phyloP scores from a whole-genome alignment of 306 rosid genomes.

The Quillaja saponaria region DNA sequence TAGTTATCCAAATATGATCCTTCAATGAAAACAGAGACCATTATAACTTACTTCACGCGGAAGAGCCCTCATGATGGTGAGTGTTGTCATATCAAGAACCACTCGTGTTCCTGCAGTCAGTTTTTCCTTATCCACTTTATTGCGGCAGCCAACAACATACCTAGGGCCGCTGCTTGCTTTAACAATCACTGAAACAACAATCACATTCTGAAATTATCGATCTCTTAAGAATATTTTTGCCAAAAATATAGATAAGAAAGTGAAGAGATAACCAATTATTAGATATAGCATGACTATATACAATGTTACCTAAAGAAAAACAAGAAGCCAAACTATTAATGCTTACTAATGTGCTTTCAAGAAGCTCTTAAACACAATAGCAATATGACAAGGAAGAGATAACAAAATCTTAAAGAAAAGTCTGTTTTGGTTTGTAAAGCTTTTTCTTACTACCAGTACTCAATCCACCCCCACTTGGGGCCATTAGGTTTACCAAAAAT shows the following conservation, averaged over 20 bases:
- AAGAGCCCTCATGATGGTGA: conserved; percentile 93
- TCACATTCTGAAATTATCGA: conserved; percentile 25
- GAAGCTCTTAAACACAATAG: too few species aligned
- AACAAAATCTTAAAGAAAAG: too few species aligned
- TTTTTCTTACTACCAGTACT: too few species aligned
- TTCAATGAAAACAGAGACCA: conserved; percentile 9
- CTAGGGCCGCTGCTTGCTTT: conserved; percentile 95
- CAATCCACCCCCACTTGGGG: too few species aligned
- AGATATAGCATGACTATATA: not conserved
- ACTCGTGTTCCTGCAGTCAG: conserved; percentile 89
- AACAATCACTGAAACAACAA: conserved; percentile 73
- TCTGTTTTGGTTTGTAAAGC: too few species aligned
- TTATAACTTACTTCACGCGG: conserved; percentile 77
- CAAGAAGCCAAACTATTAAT: too few species aligned
- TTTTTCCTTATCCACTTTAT: conserved; percentile 90
- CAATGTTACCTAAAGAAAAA: not conserved
- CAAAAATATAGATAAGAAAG: conserved; percentile 13
- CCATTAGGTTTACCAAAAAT: too few species aligned
- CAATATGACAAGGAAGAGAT: too few species aligned
- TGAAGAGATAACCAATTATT: not conserved
- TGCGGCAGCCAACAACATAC: conserved; percentile 93
- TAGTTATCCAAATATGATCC: too few species aligned
- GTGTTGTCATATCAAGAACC: conserved; percentile 91
- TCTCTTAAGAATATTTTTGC: not conserved
- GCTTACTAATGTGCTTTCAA: too few species aligned